Evolutionary conservation across 2,329 filamentous ascomycete species (phyloP).

Genomic region (Penicillium freii): DNA sequence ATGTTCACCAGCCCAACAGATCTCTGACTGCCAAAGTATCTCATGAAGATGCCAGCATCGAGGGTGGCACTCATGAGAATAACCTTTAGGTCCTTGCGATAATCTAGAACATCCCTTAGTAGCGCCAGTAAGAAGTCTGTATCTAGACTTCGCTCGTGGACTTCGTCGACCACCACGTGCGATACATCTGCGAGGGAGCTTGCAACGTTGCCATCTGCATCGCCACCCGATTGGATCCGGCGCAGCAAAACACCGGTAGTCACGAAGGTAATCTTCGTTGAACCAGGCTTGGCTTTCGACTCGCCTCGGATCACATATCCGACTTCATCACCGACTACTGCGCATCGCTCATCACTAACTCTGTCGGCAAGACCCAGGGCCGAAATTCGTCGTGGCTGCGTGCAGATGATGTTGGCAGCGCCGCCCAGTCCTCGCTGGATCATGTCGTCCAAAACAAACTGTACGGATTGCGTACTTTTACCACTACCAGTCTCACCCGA

Average conservation of each 20-base stretch:
- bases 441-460: constrained; percentile 90
- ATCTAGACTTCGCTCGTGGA: constrained; percentile 91
- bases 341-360: constrained; percentile 87
- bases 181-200: constrained; percentile 84
- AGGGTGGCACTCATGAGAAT: constrained; percentile 96
- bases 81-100: constrained; percentile 76
- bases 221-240: constrained; percentile 85
- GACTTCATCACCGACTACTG: constrained; percentile 77
- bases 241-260: constrained; percentile 91
- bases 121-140: constrained; percentile 91
- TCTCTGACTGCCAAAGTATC: constrained; percentile 73
- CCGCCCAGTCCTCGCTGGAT: constrained; percentile 73
- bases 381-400: constrained; percentile 90
- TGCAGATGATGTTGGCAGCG: constrained; percentile 87
- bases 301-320: constrained; percentile 92
- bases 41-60: constrained; percentile 78
- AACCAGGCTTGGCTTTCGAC: constrained; percentile 65
- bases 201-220: constrained; percentile 73
- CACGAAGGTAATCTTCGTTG: constrained; percentile 90
- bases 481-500: constrained; percentile 95
- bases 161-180: constrained; percentile 93
- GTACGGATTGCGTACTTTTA: constrained; percentile 94
- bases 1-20: constrained; percentile 82
- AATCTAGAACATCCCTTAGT: constrained; percentile 74
- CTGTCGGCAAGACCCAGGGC: constrained; percentile 91